Percentiles rank a stretch among this genome's conserved stretches.
phyloP scores from a whole-genome alignment of 306 rosid genomes.

The Echinosophora koreensis region DNA sequence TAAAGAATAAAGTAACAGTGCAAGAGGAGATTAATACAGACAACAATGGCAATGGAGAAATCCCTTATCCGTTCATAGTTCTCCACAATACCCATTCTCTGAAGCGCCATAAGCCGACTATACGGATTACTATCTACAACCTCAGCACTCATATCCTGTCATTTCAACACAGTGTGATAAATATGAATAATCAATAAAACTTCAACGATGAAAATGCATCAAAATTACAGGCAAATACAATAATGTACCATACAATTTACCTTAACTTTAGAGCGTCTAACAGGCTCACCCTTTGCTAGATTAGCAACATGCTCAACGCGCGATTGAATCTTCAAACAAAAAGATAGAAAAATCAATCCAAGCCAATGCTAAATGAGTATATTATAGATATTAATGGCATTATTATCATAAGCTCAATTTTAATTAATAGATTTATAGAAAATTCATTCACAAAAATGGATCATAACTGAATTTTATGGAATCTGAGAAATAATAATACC shows the following conservation, averaged over 20 bases:
- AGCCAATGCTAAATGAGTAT: neutral
- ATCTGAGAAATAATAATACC: slow-evolving; percentile 49
- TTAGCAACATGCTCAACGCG: slow-evolving; percentile 67
- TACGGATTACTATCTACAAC: slow-evolving; percentile 97
- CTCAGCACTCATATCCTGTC: slow-evolving; percentile 95
- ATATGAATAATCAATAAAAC: slow-evolving; percentile 26
- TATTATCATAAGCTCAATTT: neutral
- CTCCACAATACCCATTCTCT: slow-evolving; percentile 97
- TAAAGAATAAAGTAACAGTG: slow-evolving; percentile 24
- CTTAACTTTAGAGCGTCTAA: slow-evolving; percentile 81
- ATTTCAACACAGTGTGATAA: slow-evolving; percentile 43
- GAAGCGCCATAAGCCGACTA: slow-evolving; percentile 99
- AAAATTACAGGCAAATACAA: neutral
- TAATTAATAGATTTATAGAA: neutral
- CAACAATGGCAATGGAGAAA: slow-evolving; percentile 97
- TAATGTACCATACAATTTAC: slow-evolving; percentile 45
- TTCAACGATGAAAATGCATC: too few relatives aligned
- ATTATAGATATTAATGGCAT: neutral
- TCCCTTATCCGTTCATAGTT: slow-evolving; percentile 92
- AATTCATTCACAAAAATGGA: slow-evolving; percentile 23
- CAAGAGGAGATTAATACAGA: slow-evolving; percentile 71
- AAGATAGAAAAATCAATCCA: slow-evolving; percentile 31
- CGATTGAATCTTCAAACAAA: slow-evolving; percentile 67
- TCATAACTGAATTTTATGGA: neutral
- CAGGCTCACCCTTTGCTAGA: slow-evolving; percentile 64